Conservation (phyloP, 129 eudicot species). For the Rutidosis leptorrhynchoides region DNA sequence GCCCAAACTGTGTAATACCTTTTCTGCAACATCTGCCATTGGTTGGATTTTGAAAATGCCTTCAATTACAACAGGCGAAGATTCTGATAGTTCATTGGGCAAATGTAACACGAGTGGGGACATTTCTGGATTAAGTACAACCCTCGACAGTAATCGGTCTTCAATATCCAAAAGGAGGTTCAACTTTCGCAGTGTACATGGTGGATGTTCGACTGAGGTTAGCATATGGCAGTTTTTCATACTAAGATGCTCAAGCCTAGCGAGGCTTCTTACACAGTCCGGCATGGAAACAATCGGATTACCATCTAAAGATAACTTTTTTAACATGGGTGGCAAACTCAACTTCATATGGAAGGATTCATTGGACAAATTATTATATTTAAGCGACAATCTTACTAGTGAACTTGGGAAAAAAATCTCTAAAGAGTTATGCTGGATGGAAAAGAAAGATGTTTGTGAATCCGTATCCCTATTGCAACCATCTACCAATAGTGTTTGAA, state of each 20-base stretch:
- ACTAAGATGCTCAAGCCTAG: neutral
- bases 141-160: neutral
- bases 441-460: no score
- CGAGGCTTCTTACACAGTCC: slow-evolving; percentile 7
- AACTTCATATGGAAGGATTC: slow-evolving; percentile 14
- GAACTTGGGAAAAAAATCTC: neutral
- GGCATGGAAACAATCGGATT: slow-evolving; percentile 20
- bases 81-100: accelerated
- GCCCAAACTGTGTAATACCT: neutral
- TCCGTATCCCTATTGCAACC: no score
- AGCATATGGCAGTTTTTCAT: neutral
- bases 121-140: neutral
- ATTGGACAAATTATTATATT: neutral
- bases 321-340: neutral
- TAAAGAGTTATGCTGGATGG: no score
- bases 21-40: neutral
- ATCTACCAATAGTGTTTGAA: no score
- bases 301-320: neutral
- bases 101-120: neutral
- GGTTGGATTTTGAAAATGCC: neutral
- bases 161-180: neutral
- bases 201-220: neutral
- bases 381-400: slow-evolving; percentile 1
- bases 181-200: neutral
- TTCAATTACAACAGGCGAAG: neutral